Conservation (phyloP, 169 alveolate species). For the Eimeria necatrix region DNA sequence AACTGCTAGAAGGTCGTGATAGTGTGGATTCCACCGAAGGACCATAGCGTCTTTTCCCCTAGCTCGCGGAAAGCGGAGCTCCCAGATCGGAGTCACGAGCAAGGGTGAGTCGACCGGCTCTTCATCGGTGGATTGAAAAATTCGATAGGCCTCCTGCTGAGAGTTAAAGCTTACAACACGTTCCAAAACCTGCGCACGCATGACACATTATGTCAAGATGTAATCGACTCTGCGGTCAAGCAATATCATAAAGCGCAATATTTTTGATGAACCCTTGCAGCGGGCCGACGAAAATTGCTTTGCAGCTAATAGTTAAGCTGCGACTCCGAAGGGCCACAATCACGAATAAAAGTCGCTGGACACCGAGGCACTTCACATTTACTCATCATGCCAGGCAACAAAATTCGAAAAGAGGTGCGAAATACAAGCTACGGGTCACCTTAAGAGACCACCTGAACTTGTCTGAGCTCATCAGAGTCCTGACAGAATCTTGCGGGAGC, state of each 20-base stretch:
- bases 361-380: too few species aligned
- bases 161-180: conserved; percentile 73
- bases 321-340: too few species aligned
- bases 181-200: conserved; percentile 51
- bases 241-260: too few species aligned
- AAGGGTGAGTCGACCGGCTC: conserved; percentile 27
- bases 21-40: conserved; percentile 96
- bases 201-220: not conserved
- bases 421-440: not conserved
- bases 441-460: conserved; percentile 74
- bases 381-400: too few species aligned
- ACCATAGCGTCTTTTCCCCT: conserved; percentile 88
- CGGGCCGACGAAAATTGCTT: too few species aligned
- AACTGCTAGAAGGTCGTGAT: conserved; percentile 96
- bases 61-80: conserved; percentile 78
- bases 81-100: conserved; percentile 80
- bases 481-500: conserved; percentile 17
- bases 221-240: not conserved
- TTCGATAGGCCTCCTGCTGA: conserved; percentile 71
- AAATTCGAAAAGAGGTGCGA: too few species aligned
- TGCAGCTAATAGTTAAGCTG: too few species aligned
- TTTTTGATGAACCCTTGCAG: too few species aligned
- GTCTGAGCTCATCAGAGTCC: conserved; percentile 45
- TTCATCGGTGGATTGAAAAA: conserved; percentile 49
- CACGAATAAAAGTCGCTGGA: too few species aligned